A percentile compares a stretch with the other conserved stretches of the same genome.
These are phyloP conservation scores for Citeromyces hawaiiensis DNA, from an alignment of 1,139 yeast genomes.

Conservation along the genomic window DNA sequence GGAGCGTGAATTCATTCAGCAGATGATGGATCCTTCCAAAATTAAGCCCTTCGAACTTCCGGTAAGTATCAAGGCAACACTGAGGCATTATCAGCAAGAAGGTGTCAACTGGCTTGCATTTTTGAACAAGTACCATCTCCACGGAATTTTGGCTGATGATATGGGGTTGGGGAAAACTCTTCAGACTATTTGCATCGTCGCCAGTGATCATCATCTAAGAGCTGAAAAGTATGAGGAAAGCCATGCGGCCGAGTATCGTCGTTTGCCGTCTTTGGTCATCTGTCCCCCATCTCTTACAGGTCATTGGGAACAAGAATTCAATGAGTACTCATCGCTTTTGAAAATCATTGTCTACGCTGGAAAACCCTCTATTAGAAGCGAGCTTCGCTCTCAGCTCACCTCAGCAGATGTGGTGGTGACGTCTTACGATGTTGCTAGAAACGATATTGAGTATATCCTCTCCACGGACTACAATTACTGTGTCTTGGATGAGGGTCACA, in stretches of 20 bases:
- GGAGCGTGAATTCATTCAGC: conserved; percentile 89
- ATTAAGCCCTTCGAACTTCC: conserved; percentile 83
- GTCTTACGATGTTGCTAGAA: conserved; percentile 91
- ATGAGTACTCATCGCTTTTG: conserved; percentile 82
- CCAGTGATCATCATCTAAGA: conserved; percentile 88
- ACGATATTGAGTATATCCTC: conserved; percentile 60
- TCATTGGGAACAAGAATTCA: conserved; percentile 95
- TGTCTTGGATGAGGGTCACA: conserved; percentile 96
- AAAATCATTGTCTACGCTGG: conserved; percentile 84
- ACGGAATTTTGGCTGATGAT: conserved; percentile 97
- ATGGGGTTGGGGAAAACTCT: conserved; percentile 98
- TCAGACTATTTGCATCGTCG: conserved; percentile 92
- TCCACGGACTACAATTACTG: conserved; percentile 77
- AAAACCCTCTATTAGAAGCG: conserved; percentile 62
- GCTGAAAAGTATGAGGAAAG: conserved; percentile 55
- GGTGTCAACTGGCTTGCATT: conserved; percentile 98
- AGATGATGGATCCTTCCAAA: conserved; percentile 97
- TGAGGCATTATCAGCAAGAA: conserved; percentile 93
- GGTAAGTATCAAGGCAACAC: conserved; percentile 81
- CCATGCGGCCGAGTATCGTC: conserved; percentile 52
- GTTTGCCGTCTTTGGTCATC: conserved; percentile 71
- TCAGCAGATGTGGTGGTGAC: conserved; percentile 78
- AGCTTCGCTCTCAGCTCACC: conserved; percentile 39
- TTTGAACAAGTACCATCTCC: conserved; percentile 85
- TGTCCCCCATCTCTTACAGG: conserved; percentile 98